Percentiles rank a stretch among this genome's conserved stretches.
Conservation (phyloP, 2,329 filamentous ascomycete genomes). For the Ceratocystis destructans region DNA sequence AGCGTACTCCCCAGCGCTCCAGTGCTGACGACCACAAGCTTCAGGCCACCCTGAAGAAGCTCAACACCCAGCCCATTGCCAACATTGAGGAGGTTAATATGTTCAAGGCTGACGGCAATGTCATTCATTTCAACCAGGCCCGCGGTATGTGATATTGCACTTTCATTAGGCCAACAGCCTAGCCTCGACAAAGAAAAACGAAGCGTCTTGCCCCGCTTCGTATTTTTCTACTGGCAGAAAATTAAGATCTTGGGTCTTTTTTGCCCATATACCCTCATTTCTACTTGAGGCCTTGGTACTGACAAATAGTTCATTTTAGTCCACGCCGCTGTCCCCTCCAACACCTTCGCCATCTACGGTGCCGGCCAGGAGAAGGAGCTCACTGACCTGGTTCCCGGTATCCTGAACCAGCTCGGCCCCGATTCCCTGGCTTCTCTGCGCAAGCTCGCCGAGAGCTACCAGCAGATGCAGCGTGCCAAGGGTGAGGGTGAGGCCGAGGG, state of each 20-base stretch:
- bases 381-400: constrained; percentile 96
- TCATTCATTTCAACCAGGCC: constrained; percentile 96
- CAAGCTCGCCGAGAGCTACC: constrained; percentile 98
- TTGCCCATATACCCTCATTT: neutral
- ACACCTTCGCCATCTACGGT: constrained; percentile 99
- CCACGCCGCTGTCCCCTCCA: constrained; percentile 89
- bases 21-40: constrained; percentile 99
- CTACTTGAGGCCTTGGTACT: neutral
- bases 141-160: constrained; percentile 56
- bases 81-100: constrained; percentile 99
- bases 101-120: constrained; percentile 99
- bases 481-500: constrained; percentile 72
- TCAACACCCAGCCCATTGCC: constrained; percentile 98
- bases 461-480: constrained; percentile 94
- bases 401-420: constrained; percentile 98
- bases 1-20: constrained; percentile 88
- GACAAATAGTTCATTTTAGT: constrained; percentile 40
- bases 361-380: constrained; percentile 99
- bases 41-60: constrained; percentile 92
- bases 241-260: neutral
- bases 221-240: neutral
- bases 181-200: neutral
- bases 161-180: neutral
- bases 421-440: constrained; percentile 95
- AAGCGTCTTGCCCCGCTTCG: constrained; percentile 2